Evolutionary conservation across 2,329 filamentous ascomycete species (phyloP), one percentile per base, ranked within the genome.

Genomic region (Phoma herbarum): DNA sequence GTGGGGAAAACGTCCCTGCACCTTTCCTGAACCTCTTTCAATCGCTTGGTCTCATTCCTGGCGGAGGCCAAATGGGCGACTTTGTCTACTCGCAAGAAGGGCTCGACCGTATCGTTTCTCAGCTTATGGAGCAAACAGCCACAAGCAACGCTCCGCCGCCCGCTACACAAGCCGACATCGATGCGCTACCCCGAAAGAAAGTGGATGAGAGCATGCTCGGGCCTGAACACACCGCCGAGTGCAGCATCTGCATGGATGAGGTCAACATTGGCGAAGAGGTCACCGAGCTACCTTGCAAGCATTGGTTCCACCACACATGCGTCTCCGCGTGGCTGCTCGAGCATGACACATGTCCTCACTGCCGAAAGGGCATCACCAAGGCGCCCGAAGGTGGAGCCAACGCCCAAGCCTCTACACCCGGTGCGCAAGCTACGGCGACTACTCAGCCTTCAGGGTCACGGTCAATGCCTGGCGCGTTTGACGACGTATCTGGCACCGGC

Each of bases 181-280:
- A 85, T 25, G 84, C 85, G 3, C 80, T 99, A 5, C 86, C 91
- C 9, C 90, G 89, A 67, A 90, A 88, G 65, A 85, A 85, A 42
- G 81, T 95, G 2, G 86, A 91, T 49, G 80, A 85, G 57, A 84
- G 88, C 41, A 89, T 96, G 85, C 81, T 96, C 52, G 85, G 84
- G 7, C 78, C 80, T 5, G 91, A 90, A 57, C 89, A 88, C 41
- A 84, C 81, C 50, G 86, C 85, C 1, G 93, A 97, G 72, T 99
- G 95, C 76, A 93, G 91, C 33, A 97, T 99, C 58, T 99, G 95
- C 78, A 96, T 98, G 81, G 93, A 97, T 54, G 86, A 91, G 26
- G 89, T 96, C 61, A 83, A 86, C 25, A 72, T 90, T 33, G 90
- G 88, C 11, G 88, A 91, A 28, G 87, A 91, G 72, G 91, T 94